These are phyloP conservation scores for Plasmodium gonderi DNA, from an alignment of 169 alveolate genomes.

Conservation along the genomic window DNA sequence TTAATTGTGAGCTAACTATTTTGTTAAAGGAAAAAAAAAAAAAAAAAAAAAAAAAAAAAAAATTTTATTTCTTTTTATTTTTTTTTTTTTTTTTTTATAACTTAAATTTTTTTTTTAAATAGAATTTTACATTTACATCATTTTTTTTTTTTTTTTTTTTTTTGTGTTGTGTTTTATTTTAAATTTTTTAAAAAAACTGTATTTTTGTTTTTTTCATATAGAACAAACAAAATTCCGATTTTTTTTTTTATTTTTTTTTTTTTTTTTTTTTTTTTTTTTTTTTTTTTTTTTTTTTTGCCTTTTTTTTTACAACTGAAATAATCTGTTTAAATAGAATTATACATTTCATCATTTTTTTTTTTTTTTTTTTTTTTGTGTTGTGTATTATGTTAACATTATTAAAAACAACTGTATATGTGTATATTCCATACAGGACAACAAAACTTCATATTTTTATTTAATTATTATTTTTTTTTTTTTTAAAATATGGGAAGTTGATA, in stretches of 20 bases:
- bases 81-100: neutral
- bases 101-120: neutral
- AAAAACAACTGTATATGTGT: neutral
- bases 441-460: too few species aligned
- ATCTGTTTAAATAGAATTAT: conserved; percentile 1
- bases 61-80: too few species aligned
- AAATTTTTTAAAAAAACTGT: neutral
- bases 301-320: conserved; percentile 1
- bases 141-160: neutral
- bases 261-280: neutral
- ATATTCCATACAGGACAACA: neutral
- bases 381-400: neutral
- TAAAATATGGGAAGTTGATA: neutral
- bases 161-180: conserved; percentile 3
- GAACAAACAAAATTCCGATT: neutral
- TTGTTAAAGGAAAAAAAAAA: neutral
- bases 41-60: neutral
- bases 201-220: neutral
- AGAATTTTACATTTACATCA: neutral
- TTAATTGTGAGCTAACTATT: neutral
- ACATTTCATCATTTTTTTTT: neutral
- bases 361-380: neutral
- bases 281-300: neutral
- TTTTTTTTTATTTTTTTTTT: too few species aligned
- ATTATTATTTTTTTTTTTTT: conserved; percentile 1